Conservation (phyloP, 148 eudicot species). For the Nepenthes gracilis region DNA sequence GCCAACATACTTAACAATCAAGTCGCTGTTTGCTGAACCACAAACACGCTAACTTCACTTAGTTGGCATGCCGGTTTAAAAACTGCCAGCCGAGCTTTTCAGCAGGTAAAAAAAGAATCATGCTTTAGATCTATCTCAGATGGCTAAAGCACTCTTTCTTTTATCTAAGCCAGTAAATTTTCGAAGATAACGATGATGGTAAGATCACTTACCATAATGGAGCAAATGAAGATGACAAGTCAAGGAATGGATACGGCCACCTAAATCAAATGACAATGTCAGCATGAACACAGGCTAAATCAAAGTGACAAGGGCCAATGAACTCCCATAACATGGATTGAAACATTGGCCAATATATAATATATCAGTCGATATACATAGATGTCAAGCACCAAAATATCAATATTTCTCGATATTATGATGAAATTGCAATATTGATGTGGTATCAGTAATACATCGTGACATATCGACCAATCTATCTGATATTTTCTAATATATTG, state of each 20-base stretch:
- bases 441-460: too few relatives aligned
- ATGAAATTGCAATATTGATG: too few relatives aligned
- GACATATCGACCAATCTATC: too few relatives aligned
- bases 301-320: not conserved
- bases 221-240: conserved; percentile 63
- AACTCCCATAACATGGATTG: not conserved
- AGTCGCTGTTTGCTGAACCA: too few relatives aligned
- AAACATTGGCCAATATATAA: not conserved
- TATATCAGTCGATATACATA: too few relatives aligned
- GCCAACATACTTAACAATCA: too few relatives aligned
- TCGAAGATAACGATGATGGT: not conserved
- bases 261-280: conserved; percentile 22
- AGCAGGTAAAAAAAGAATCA: not conserved
- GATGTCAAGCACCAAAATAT: too few relatives aligned
- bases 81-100: too few relatives aligned
- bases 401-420: not conserved
- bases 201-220: conserved; percentile 53
- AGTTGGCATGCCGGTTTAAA: too few relatives aligned
- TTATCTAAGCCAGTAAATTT: not conserved
- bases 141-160: not conserved
- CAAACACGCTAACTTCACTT: too few relatives aligned
- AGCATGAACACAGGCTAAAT: not conserved
- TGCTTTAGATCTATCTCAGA: not conserved
- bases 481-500: too few relatives aligned
- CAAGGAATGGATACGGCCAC: conserved; percentile 91